Evolutionary conservation across 139 green algal species (phyloP), one percentile per base, ranked within the genome.

Genomic region (Marvania coccoides): DNA sequence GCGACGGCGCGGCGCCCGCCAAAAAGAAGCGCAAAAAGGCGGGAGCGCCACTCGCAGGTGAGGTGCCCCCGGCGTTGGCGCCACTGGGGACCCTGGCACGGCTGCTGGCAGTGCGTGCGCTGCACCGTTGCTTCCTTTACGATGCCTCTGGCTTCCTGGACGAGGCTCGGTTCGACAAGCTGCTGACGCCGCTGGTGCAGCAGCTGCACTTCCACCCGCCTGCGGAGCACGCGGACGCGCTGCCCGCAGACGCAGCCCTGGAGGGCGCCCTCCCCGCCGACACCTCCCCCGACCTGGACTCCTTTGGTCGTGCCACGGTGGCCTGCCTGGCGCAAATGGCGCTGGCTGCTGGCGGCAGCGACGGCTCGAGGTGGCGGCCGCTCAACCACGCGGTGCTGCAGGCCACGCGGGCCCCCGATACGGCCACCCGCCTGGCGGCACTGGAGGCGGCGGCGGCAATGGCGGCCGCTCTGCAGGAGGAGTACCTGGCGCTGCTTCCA

Each of bases 71-170:
- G 36, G 36, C 7, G 24, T 14, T 65, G 24, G 61, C 79, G 79
- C 61, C 31, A 28, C 19, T 51, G 19, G 42, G 19, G 19, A 19
- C 42, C 19, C 19, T 84, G 37, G 59, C 86, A 34, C 42, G 69
- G 1, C 38, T 80, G 40, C 75, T 86, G 37, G 77, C 88, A 4
- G 38, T 96, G 30, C 75, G 72, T 6, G 72, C 84, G 3, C 73
- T 97, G 71, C 87, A 96, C 68, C 85, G 88, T 46, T 86, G 79
- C 68, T 88, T 91, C 51, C 53, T 88, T 53, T 87, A 97, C 69
- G 91, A 97, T 70, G 70, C 74, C 0, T 30, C 28, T 26, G 71
- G 57, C 1, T 92, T 92, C 54, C 36, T 95, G 31, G 74, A 90
- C 35, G 70, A 82, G 30, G 64, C 72, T 7, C 54, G 59, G 4